These are phyloP conservation scores for Mucor velutinosus DNA, from an alignment of 371 early-diverging fungal species.

Conservation along the genomic window DNA sequence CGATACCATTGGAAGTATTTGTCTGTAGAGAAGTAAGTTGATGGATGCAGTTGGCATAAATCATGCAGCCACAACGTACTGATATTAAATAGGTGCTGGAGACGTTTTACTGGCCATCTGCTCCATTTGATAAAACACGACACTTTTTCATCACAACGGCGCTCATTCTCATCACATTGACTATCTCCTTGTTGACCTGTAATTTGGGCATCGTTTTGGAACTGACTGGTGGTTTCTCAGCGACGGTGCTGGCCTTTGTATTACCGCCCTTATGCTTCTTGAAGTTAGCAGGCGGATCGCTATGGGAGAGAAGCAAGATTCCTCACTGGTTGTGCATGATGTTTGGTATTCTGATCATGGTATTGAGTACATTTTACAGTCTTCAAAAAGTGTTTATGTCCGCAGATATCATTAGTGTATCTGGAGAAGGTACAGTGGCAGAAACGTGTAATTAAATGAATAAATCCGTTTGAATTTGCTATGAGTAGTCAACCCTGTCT, in stretches of 20 bases:
- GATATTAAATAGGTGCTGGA: slow-evolving; percentile 56
- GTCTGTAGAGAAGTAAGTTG: slow-evolving; percentile 74
- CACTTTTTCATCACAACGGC: slow-evolving; percentile 67
- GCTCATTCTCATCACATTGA: slow-evolving; percentile 55
- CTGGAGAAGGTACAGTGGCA: neutral
- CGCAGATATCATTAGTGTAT: neutral
- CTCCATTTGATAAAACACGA: slow-evolving; percentile 50
- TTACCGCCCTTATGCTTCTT: slow-evolving; percentile 73
- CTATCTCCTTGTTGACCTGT: slow-evolving; percentile 67
- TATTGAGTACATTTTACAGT: slow-evolving; percentile 64
- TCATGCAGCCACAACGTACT: neutral
- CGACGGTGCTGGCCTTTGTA: slow-evolving; percentile 80
- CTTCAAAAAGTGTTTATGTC: slow-evolving; percentile 29
- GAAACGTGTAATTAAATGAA: slow-evolving; percentile 1
- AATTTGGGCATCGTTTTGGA: slow-evolving; percentile 78
- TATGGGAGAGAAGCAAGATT: slow-evolving; percentile 54
- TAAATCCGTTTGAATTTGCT: neutral
- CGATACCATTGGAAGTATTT: slow-evolving; percentile 75
- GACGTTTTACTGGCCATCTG: slow-evolving; percentile 57
- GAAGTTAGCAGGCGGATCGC: slow-evolving; percentile 58
- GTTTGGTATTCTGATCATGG: slow-evolving; percentile 70
- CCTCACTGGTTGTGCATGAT: slow-evolving; percentile 63
- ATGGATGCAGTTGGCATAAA: neutral
- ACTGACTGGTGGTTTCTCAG: slow-evolving; percentile 78
- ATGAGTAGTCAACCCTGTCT: too few species aligned